Percentiles rank a stretch among this genome's conserved stretches.
These are phyloP conservation scores for Tagetes erecta DNA, from an alignment of 129 eudicot species.

Conservation along the genomic window DNA sequence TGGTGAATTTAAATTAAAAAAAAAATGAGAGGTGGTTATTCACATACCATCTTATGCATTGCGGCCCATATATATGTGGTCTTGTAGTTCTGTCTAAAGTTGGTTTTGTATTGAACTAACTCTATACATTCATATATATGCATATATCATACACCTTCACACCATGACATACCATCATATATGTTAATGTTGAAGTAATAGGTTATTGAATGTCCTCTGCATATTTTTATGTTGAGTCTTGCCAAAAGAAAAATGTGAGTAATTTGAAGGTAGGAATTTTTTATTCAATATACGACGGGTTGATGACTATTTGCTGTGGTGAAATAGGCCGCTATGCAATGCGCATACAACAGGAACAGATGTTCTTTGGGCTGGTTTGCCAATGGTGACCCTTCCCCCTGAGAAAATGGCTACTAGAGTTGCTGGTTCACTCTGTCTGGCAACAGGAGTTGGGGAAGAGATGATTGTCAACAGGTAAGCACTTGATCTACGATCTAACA, in stretches of 20 bases:
- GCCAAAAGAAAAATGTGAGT: neutral
- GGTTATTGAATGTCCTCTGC: too few species aligned
- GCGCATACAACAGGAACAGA: constrained; percentile 99
- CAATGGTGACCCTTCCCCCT: constrained; percentile 96
- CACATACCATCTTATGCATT: neutral
- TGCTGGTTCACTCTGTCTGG: constrained; percentile 93
- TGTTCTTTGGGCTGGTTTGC: constrained; percentile 99
- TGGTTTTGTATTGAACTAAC: too few species aligned
- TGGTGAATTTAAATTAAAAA: neutral
- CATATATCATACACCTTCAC: too few species aligned
- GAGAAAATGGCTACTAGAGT: constrained; percentile 99
- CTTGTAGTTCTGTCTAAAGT: neutral
- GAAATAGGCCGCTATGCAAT: constrained; percentile 82
- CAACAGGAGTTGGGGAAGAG: constrained; percentile 85
- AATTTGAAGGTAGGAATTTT: neutral
- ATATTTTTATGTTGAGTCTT: neutral
- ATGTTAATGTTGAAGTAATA: too few species aligned
- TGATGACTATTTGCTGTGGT: constrained; percentile 4
- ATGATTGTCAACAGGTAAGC: constrained; percentile 70
- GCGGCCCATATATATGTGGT: neutral
- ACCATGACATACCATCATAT: too few species aligned
- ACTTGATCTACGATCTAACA: neutral
- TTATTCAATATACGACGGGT: neutral
- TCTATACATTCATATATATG: too few species aligned
- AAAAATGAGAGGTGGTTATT: neutral